Percentiles rank a stretch among this genome's conserved stretches.
These are phyloP conservation scores for Pseudogymnoascus sp. DNA, from an alignment of 2,329 filamentous ascomycete genomes.

Conservation along the genomic window DNA sequence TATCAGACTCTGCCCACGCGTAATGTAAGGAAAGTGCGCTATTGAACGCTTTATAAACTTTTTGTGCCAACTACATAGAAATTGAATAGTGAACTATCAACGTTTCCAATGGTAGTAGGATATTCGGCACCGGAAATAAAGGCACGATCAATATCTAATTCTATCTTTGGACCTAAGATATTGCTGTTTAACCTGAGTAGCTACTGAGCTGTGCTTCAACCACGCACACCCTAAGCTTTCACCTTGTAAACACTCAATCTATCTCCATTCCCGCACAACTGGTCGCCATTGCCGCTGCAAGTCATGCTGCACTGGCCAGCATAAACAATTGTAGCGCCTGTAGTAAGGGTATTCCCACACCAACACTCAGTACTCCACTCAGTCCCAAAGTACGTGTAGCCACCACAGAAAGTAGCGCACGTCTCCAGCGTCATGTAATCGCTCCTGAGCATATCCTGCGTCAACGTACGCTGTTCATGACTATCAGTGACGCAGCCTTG, in stretches of 20 bases:
- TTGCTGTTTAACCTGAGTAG: neutral
- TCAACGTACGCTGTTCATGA: slow-evolving; percentile 21
- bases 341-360: slow-evolving; percentile 24
- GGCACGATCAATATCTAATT: neutral
- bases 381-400: slow-evolving; percentile 29
- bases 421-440: slow-evolving; percentile 28
- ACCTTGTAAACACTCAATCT: slow-evolving; percentile 21
- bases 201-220: neutral
- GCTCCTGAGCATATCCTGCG: slow-evolving; percentile 15
- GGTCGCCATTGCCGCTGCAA: slow-evolving; percentile 24
- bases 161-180: neutral
- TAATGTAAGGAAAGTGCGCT: no score
- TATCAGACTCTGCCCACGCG: no score
- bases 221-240: neutral
- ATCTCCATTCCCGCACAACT: slow-evolving; percentile 29
- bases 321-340: no score
- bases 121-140: neutral
- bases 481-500: slow-evolving; percentile 28
- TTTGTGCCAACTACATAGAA: neutral
- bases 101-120: neutral
- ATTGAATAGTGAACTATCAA: neutral
- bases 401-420: slow-evolving; percentile 25
- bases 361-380: slow-evolving; percentile 32
- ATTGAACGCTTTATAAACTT: no score
- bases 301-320: slow-evolving; percentile 20